Conservation (phyloP, 306 rosid genomes). For the Begonia loranthoides region DNA sequence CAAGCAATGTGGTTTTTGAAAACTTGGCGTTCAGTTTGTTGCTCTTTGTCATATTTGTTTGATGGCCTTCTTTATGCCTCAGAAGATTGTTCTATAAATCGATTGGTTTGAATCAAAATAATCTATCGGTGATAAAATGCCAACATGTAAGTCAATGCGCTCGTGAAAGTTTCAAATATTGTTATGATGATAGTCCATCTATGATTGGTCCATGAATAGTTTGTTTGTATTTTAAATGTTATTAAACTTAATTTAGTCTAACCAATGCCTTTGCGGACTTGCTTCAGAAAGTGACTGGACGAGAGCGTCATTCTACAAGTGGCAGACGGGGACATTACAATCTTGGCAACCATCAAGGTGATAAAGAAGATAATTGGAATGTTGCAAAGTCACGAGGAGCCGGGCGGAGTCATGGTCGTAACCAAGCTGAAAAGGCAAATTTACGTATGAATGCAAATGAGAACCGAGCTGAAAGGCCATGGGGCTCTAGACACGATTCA, state of each 20-base stretch:
- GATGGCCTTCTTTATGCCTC: no score
- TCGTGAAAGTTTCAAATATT: no score
- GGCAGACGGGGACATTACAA: slow-evolving; percentile 62
- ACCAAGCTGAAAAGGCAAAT: slow-evolving; percentile 52
- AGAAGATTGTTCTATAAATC: no score
- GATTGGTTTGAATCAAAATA: no score
- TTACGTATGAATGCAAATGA: slow-evolving; percentile 50
- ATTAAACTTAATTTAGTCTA: no score
- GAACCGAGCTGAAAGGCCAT: slow-evolving; percentile 60
- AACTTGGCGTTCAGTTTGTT: no score
- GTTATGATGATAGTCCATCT: background rate
- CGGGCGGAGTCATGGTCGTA: slow-evolving; percentile 57
- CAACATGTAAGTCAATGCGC: no score
- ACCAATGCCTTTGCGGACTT: background rate
- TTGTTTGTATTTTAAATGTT: no score
- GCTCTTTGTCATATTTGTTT: no score
- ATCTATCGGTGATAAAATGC: no score
- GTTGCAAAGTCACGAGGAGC: slow-evolving; percentile 52
- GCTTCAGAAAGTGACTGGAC: slow-evolving; percentile 59
- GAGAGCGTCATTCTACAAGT: slow-evolving; percentile 63
- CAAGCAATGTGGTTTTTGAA: no score
- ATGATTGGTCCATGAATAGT: no score
- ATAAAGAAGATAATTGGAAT: slow-evolving; percentile 90
- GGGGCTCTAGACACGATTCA: slow-evolving; percentile 68
- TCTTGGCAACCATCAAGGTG: slow-evolving; percentile 71